phyloP scores from a whole-genome alignment of 176 grass and related monocot species.

The Tillandsia fasciculata region DNA sequence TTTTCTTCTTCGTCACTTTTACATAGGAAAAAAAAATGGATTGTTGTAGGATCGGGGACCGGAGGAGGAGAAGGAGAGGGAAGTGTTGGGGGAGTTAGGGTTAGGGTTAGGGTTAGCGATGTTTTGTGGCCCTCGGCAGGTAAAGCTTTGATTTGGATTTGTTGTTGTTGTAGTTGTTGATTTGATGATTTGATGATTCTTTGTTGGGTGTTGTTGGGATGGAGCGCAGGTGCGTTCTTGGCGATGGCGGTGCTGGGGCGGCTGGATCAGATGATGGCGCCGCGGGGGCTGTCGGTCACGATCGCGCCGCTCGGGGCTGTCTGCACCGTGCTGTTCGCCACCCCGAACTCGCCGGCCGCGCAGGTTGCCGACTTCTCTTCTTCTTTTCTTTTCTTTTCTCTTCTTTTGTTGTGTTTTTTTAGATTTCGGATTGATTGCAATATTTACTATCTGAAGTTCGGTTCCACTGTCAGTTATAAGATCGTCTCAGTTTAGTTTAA shows the following conservation, averaged over 20 bases:
- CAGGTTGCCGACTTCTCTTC: conserved; percentile 23
- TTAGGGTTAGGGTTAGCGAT: conserved; percentile 49
- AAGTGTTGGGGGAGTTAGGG: too few species aligned
- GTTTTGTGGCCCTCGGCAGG: conserved; percentile 91
- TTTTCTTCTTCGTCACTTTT: too few species aligned
- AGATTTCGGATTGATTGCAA: too few species aligned
- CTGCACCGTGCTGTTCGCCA: conserved; percentile 62
- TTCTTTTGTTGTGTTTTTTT: too few species aligned
- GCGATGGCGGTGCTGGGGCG: conserved; percentile 78
- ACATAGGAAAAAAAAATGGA: too few species aligned
- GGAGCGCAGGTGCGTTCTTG: conserved; percentile 60
- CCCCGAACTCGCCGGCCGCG: conserved; percentile 52
- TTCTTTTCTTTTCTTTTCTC: too few species aligned
- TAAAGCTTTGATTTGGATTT: conserved; percentile 5
- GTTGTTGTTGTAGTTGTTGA: too few species aligned
- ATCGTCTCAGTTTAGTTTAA: too few species aligned
- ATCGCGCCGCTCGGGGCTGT: conserved; percentile 91
- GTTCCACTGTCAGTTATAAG: too few species aligned
- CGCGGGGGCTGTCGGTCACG: conserved; percentile 53
- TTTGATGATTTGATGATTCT: neutral
- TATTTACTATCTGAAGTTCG: too few species aligned
- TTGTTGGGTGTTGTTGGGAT: neutral
- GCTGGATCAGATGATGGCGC: conserved; percentile 66
- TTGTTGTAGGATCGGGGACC: too few species aligned
- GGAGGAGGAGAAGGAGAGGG: too few species aligned